Evolutionary conservation across 495 filamentous ascomycete species (phyloP).

Genomic region (Monascus purpureus): DNA sequence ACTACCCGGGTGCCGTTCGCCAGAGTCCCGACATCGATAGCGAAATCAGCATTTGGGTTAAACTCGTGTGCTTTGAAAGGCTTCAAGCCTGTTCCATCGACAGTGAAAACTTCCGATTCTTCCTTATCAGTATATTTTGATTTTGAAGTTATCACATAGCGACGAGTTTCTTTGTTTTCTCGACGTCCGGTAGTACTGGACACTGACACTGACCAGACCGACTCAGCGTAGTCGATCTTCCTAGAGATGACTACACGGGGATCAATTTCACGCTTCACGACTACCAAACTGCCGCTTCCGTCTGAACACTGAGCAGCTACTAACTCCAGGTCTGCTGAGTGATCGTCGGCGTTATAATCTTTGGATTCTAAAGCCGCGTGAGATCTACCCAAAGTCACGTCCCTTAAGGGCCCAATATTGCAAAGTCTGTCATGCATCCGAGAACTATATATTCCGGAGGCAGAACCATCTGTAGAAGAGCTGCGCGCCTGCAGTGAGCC

Average conservation of each 20-base stretch:
- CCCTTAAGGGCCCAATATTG: slow-evolving; percentile 65
- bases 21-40: slow-evolving; percentile 67
- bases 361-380: slow-evolving; percentile 1
- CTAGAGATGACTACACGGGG: slow-evolving; percentile 49
- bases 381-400: slow-evolving; percentile 48
- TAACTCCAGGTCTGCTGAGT: slow-evolving; percentile 49
- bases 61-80: slow-evolving; percentile 52
- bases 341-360: slow-evolving; percentile 13
- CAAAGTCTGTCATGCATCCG: slow-evolving; percentile 59
- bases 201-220: slow-evolving; percentile 23
- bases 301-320: slow-evolving; percentile 58
- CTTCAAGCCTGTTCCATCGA: slow-evolving; percentile 15
- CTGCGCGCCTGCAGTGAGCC: slow-evolving; percentile 7
- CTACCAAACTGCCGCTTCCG: slow-evolving; percentile 51
- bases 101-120: slow-evolving; percentile 23
- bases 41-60: slow-evolving; percentile 70
- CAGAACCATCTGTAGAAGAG: slow-evolving; percentile 7
- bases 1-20: slow-evolving; percentile 62
- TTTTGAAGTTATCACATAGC: slow-evolving; percentile 27
- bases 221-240: slow-evolving; percentile 16
- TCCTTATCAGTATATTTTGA: slow-evolving; percentile 19
- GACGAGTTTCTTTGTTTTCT: slow-evolving; percentile 24
- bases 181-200: slow-evolving; percentile 3
- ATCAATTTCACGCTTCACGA: slow-evolving; percentile 62
- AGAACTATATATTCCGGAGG: slow-evolving; percentile 52